Evolutionary conservation across 1,284 basidiomycete genomes (phyloP).

Genomic region (Sanguinoderma infundibulare): DNA sequence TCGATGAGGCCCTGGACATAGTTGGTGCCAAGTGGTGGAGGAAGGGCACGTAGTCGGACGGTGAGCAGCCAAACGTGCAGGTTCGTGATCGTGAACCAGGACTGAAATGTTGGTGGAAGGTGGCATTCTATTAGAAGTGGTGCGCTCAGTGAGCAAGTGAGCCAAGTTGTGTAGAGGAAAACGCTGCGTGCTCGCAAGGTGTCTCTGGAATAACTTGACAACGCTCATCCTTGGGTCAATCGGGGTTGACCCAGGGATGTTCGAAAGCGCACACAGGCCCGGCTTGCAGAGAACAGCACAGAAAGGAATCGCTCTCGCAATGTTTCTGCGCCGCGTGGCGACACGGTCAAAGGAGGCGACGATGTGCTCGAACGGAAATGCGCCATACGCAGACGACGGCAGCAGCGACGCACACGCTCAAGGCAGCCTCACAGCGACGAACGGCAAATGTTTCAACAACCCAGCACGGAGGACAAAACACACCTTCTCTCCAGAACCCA

Average conservation of each 20-base stretch:
- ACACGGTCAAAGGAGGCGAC: too few species aligned
- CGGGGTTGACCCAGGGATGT: too few species aligned
- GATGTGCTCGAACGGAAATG: too few species aligned
- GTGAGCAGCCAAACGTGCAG: slow-evolving; percentile 93
- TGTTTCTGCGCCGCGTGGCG: too few species aligned
- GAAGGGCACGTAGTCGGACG: slow-evolving; percentile 87
- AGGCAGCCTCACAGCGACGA: background rate
- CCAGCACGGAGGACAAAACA: slow-evolving; percentile 17
- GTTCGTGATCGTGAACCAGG: slow-evolving; percentile 96
- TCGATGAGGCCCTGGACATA: slow-evolving; percentile 87
- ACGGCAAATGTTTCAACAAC: background rate
- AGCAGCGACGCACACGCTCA: background rate
- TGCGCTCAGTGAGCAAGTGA: background rate
- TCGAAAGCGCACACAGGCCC: too few species aligned
- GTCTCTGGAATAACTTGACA: too few species aligned
- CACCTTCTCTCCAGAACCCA: slow-evolving; percentile 72
- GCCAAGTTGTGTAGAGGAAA: slow-evolving; percentile 1
- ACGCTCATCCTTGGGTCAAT: too few species aligned
- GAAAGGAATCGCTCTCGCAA: too few species aligned
- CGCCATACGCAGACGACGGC: too few species aligned
- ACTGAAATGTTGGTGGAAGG: slow-evolving; percentile 94
- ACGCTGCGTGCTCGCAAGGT: too few species aligned
- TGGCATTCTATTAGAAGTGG: slow-evolving; percentile 66
- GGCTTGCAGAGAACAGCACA: too few species aligned
- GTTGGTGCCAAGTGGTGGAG: slow-evolving; percentile 62